phyloP scores from a whole-genome alignment of 176 grass and related monocot genomes.

The Luzula sylvatica region DNA sequence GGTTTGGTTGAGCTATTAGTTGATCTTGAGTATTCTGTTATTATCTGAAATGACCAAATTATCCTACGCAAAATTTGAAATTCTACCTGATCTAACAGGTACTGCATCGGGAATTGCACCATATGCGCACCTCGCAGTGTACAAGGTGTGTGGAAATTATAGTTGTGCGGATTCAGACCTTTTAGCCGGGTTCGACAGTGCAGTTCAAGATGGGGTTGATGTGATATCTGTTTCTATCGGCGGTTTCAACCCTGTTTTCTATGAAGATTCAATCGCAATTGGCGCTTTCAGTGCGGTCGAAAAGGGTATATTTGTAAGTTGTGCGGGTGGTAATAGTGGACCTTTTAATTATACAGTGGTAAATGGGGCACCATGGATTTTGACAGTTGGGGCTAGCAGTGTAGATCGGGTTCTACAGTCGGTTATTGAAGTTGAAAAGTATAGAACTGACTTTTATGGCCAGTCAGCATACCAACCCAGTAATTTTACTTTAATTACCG shows the following conservation, averaged over 20 bases:
- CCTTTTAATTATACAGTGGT: slow-evolving; percentile 6
- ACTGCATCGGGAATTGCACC: slow-evolving; percentile 57
- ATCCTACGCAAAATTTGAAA: background rate
- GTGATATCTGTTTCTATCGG: slow-evolving; percentile 68
- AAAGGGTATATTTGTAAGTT: slow-evolving; percentile 29
- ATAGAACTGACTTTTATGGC: slow-evolving; percentile 15
- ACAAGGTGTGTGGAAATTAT: slow-evolving; percentile 58
- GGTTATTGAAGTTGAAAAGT: slow-evolving; percentile 28
- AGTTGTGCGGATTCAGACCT: slow-evolving; percentile 45
- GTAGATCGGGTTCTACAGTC: slow-evolving; percentile 35
- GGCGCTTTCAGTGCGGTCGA: slow-evolving; percentile 26
- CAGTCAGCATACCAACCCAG: slow-evolving; percentile 15
- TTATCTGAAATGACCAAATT: background rate
- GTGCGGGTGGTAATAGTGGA: slow-evolving; percentile 24
- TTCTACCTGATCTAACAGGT: slow-evolving; percentile 23
- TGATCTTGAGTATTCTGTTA: background rate
- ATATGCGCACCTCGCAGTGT: slow-evolving; percentile 50
- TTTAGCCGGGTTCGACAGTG: slow-evolving; percentile 58
- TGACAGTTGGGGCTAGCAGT: slow-evolving; percentile 43
- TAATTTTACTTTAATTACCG: background rate
- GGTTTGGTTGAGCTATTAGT: too few species aligned
- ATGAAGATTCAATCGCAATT: slow-evolving; percentile 21
- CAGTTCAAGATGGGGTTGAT: slow-evolving; percentile 73
- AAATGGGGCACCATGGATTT: slow-evolving; percentile 49
- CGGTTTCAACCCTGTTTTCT: slow-evolving; percentile 8